Base-by-base conservation (phyloP, 768 basidiomycete genomes). In the Wakefieldia striispora region DNA sequence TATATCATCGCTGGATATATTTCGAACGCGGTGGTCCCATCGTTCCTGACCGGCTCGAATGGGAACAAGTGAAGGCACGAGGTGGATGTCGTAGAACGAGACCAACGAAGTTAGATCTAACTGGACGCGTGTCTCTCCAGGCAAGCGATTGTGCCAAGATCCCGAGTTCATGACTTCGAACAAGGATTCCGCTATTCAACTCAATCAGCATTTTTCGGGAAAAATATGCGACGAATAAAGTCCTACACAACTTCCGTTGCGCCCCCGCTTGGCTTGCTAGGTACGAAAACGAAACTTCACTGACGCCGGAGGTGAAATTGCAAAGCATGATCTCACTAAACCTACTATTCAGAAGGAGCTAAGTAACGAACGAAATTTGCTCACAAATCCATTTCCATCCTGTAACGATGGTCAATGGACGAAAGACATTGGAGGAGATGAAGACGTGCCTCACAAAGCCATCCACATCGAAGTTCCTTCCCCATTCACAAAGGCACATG, bases 401-500 rank as follows among this genome's bases (percentile, higher is more conserved):
- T 55, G 8, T 19, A 41, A 16, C 17, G 33, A 35, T n/a, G 16
- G 23, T 39, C 29, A 51, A 29, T 23, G 17, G 37, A 42, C 43
- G 40, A 39, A 40, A 13, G 12, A n/a, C n/a, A 11, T 10, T 4
- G 3, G 6, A 43, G 6, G 13, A 43, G 13, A 7, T 6, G 19
- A 26, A 17, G 35, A 43, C 45, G 21, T 44, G 63, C 74, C 76
- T 70, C 46, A 76, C 62, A 50, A 71, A 76, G 8, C 72, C 78
- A 56, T 78, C 77, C 11, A 79, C 17, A 2, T 57, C 63, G 35
- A 68, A 67, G 26, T 61, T 50, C 41, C 63, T 65, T 14, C 75
- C 78, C 74, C 77, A 78, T 6, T 66, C 49, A 56, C 79, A 80
- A 13, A 79, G 55, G 2, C 61, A 63, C 6, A 37, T n/a, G 3